Conservation (phyloP, 768 basidiomycete species). For the Kwoniella mangroviensis region DNA sequence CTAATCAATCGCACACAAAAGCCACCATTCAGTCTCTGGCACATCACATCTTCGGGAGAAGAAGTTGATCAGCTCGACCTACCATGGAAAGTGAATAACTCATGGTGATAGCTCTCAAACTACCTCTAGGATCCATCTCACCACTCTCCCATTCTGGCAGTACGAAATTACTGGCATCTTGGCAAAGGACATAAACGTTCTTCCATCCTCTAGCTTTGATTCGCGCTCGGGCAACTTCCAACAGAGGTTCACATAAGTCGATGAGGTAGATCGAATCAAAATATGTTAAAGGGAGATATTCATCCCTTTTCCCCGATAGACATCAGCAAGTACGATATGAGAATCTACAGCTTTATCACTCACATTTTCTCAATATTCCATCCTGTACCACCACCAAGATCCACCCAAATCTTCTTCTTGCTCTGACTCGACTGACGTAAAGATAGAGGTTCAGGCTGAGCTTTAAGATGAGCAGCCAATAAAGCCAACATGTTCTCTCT, state of each 20-base stretch:
- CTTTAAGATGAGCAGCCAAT: slow-evolving; percentile 67
- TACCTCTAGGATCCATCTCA: slow-evolving; percentile 64
- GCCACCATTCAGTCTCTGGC: background rate
- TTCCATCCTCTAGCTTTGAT: slow-evolving; percentile 72
- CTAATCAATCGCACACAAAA: slow-evolving; percentile 44
- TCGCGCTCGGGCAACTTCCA: slow-evolving; percentile 71
- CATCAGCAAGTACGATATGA: slow-evolving; percentile 3
- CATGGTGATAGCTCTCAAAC: slow-evolving; percentile 62
- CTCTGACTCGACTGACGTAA: slow-evolving; percentile 22
- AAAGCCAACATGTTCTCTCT: slow-evolving; percentile 73
- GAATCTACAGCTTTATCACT: background rate
- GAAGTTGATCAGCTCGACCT: slow-evolving; percentile 18
- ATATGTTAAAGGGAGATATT: slow-evolving; percentile 64
- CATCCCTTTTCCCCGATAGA: slow-evolving; percentile 55
- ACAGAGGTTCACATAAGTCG: slow-evolving; percentile 73
- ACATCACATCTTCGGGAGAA: background rate
- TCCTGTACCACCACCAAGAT: slow-evolving; percentile 77
- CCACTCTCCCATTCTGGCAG: slow-evolving; percentile 67
- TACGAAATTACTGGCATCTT: slow-evolving; percentile 71
- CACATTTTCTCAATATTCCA: slow-evolving; percentile 73
- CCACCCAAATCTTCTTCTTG: slow-evolving; percentile 70
- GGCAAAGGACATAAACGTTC: slow-evolving; percentile 72
- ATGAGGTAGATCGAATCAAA: slow-evolving; percentile 75
- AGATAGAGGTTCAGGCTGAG: slow-evolving; percentile 53
- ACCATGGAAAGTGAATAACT: slow-evolving; percentile 62